Base-by-base conservation (phyloP, 148 eudicot genomes). In the Euryodendron excelsum region DNA sequence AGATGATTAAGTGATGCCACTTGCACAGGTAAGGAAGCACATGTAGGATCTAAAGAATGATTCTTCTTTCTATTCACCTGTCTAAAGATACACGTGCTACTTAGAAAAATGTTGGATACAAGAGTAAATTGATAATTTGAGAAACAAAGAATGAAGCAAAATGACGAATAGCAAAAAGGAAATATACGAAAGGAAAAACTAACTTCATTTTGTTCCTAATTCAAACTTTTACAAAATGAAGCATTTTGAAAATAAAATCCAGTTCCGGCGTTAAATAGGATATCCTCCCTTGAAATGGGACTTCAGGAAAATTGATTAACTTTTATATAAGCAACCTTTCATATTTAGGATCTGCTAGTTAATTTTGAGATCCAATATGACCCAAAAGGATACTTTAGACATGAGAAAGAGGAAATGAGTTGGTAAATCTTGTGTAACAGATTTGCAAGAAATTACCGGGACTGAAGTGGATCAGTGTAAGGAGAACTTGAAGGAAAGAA, bases 361-460 rank as follows among this genome's bases (percentile, higher is more conserved):
- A 33, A 25, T 47, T 34, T 20, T 9, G 34, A 3, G 50, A n/a
- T 69, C 34, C 30, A 45, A 25, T 10, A 44, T 56, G 15, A 27
- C 50, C 4, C 61, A 37, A 9, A 52, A 2, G 17, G 65, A 36
- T 7, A 58, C 37, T 39, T 25, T n/a, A 17, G 41, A 58, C 15
- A 17, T 27, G 66, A 18, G 28, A 41, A 20, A 20, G 55, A 44
- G 33, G 39, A 72, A 48, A 44, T 60, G 12, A 70, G 48, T 13
- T 30, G 2, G 20, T 8, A 25, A 62, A n/a, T n/a, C n/a, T n/a
- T n/a, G n/a, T 34, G 17, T 25, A 37, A 44, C 28, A 71, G 28
- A 9, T 58, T 37, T n/a, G 30, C 15, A 69, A 47, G 31, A 31
- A 75, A 74, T 67, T 80, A 78, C 82, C 83, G 31, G 17, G 31